Conservation (phyloP, 352 stramenopile species). For the Globisporangium echinulatum region DNA sequence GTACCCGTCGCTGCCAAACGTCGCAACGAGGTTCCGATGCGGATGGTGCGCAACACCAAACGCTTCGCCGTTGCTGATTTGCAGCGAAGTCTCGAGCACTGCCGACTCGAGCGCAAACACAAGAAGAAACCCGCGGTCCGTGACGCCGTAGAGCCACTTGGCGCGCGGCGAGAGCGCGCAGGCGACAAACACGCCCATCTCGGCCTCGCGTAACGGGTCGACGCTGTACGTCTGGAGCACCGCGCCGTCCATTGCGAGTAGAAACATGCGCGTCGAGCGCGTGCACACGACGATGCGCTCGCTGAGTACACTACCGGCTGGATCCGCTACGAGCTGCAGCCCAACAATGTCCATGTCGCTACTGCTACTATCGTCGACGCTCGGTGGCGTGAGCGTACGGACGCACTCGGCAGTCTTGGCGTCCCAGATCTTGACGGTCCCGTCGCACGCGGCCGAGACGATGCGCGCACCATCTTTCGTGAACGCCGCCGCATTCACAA, state of each 20-base stretch:
- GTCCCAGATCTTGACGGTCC: conserved; percentile 90
- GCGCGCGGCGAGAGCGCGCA: conserved; percentile 73
- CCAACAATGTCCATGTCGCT: conserved; percentile 73
- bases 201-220: conserved; percentile 50
- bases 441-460: conserved; percentile 87
- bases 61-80: conserved; percentile 76
- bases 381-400: conserved; percentile 61
- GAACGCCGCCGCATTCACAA: conserved; percentile 89
- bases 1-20: conserved; percentile 83
- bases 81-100: conserved; percentile 63
- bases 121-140: conserved; percentile 78
- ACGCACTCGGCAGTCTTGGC: conserved; percentile 78
- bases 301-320: conserved; percentile 26
- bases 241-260: conserved; percentile 69
- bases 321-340: too few relatives aligned
- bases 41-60: conserved; percentile 84
- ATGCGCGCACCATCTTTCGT: conserved; percentile 61
- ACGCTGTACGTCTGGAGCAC: conserved; percentile 58
- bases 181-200: conserved; percentile 83
- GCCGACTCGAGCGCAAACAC: conserved; percentile 56
- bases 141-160: conserved; percentile 85
- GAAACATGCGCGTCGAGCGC: conserved; percentile 68
- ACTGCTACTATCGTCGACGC: conserved; percentile 22
- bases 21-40: conserved; percentile 85
- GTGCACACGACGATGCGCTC: conserved; percentile 86